Percentiles rank a stretch among this genome's conserved stretches.
Conservation (phyloP, 177 flowering plant species). For the Vitis hybrid region DNA sequence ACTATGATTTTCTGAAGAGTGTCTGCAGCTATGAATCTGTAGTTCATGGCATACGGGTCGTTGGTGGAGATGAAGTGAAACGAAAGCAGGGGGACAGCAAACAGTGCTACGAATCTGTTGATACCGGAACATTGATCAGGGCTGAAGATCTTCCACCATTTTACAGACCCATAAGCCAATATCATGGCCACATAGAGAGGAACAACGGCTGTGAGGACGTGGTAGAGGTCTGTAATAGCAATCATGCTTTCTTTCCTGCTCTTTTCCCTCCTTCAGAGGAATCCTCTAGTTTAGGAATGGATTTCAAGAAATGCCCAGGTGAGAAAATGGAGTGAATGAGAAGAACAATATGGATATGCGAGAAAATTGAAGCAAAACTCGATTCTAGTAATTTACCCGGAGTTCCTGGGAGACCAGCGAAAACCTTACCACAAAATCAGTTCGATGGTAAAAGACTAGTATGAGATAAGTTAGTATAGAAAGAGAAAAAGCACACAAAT, state of each 20-base stretch:
- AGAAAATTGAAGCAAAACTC: neutral
- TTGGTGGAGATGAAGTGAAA: conserved; percentile 92
- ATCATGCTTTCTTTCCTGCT: conserved; percentile 47
- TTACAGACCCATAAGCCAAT: conserved; percentile 86
- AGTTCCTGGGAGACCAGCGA: too few relatives aligned
- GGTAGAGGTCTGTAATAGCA: conserved; percentile 57
- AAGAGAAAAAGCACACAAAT: conserved; percentile 5
- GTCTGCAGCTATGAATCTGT: conserved; percentile 81
- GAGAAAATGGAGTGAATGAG: neutral
- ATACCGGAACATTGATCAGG: conserved; percentile 96
- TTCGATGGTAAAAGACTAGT: too few relatives aligned
- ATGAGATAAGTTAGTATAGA: too few relatives aligned
- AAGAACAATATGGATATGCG: conserved; percentile 11
- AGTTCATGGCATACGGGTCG: conserved; percentile 87
- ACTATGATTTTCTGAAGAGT: conserved; percentile 77
- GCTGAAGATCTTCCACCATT: conserved; percentile 93
- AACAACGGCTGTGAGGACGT: conserved; percentile 82
- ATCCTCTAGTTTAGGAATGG: neutral
- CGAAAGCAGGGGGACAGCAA: conserved; percentile 89
- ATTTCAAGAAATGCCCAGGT: conserved; percentile 10
- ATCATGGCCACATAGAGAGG: conserved; percentile 96
- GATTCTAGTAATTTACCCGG: too few relatives aligned
- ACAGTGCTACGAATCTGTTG: conserved; percentile 89
- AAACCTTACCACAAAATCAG: too few relatives aligned
- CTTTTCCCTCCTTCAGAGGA: conserved; percentile 6